Evolutionary conservation across 2,329 filamentous ascomycete genomes (phyloP).

Genomic region (Talaromyces sp.): DNA sequence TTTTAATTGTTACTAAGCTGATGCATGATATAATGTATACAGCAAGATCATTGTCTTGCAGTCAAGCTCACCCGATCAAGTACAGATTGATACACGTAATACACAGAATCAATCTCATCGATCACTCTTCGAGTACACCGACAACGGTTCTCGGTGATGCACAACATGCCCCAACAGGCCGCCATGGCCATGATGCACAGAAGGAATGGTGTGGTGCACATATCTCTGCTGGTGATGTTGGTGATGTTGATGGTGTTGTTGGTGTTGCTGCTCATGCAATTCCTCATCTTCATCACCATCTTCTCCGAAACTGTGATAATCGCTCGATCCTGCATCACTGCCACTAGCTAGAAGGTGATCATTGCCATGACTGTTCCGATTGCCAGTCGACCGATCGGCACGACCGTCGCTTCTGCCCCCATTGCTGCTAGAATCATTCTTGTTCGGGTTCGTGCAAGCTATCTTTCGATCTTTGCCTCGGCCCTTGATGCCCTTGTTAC

Average conservation of each 20-base stretch:
- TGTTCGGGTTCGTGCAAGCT: constrained; percentile 24
- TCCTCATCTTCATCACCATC: constrained; percentile 16
- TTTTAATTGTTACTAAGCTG: background rate
- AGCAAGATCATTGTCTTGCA: background rate
- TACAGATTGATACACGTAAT: constrained; percentile 1
- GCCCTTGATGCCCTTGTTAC: constrained; percentile 97
- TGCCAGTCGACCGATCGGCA: background rate
- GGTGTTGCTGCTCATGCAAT: constrained; percentile 6
- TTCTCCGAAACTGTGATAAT: constrained; percentile 15
- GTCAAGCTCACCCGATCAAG: background rate
- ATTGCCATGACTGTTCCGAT: background rate
- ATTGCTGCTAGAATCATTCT: background rate
- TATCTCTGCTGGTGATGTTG: background rate
- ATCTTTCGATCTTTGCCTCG: constrained; percentile 72
- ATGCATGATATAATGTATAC: background rate
- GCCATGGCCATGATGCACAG: background rate
- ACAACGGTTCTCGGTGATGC: constrained; percentile 9
- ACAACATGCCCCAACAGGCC: constrained; percentile 10
- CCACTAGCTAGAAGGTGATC: background rate
- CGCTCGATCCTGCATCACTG: constrained; percentile 13
- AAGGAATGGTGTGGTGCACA: background rate
- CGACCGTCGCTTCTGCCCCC: background rate
- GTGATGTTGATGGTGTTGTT: background rate
- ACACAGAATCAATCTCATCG: constrained; percentile 1
- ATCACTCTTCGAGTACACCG: constrained; percentile 12